Base-by-base conservation (phyloP, 768 basidiomycete genomes). In the Mycena indigotica region DNA sequence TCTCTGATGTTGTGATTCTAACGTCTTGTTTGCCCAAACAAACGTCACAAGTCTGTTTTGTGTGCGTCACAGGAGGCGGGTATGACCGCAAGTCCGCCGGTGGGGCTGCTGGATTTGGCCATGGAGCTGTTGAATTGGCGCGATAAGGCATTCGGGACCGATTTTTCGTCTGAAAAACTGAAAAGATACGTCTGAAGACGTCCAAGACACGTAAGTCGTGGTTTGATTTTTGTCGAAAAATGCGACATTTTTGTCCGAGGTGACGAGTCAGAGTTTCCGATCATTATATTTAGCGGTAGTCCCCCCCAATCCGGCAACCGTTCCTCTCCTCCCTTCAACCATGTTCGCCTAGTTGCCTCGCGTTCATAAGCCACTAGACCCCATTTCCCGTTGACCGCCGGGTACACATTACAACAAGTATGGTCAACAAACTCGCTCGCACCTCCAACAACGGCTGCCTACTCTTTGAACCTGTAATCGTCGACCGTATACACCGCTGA, bases 391-490 rank as follows among this genome's bases (percentile, higher is more conserved):
- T 67, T 70, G 73, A 67, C 71, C 71, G 61, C 68, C 74, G 73
- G 74, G 73, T 73, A 55, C 66, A 70, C 56, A 67, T 62, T 51
- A 65, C 59, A 70, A 69, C 76, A 73, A 76, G 74, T 80, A 93
- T 92, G 90, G 87, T 91, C 81, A 86, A 90, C 79, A 89, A 85
- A 85, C 85, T 86, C 72, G 78, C 85, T 70, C 88, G 87, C 66
- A 86, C 80, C 74, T 86, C 87, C 70, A 88, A 86, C 81, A 87
- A 90, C 88, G 89, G 90, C 80, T 87, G 88, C 75, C 83, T 91
- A 59, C 84, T 91, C 70, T 92, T 92, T 73, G 89, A 91, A 79
- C 90, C 90, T 60, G 85, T 88, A 79, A 87, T 90, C 74, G 89
- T 90, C 73, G 84, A 91, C 75, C 90, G 90, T 73, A 92, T 92